A percentile compares a stretch with the other conserved stretches of the same genome.
Conservation (phyloP, 768 basidiomycete genomes). For the Mycena maculata region DNA sequence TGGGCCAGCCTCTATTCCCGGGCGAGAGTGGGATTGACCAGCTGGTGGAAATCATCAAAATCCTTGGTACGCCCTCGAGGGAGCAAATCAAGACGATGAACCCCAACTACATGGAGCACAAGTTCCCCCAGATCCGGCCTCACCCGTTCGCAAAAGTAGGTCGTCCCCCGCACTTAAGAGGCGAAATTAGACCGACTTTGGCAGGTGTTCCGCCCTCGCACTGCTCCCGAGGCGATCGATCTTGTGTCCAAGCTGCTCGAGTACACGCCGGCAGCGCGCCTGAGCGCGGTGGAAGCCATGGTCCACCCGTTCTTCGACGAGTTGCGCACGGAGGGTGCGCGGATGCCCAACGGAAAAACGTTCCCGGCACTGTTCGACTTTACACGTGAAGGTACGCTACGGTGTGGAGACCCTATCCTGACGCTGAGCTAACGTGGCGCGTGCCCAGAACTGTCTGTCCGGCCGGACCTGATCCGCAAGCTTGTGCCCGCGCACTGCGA, state of each 20-base stretch:
- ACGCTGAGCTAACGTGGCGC: constrained; percentile 4
- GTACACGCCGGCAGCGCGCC: constrained; percentile 95
- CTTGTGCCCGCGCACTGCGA: constrained; percentile 93
- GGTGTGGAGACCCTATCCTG: neutral
- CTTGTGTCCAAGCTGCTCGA: constrained; percentile 94
- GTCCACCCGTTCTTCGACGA: constrained; percentile 98
- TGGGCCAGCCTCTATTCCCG: constrained; percentile 98
- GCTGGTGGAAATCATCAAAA: constrained; percentile 99
- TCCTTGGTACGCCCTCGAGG: constrained; percentile 96
- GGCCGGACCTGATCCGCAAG: constrained; percentile 92
- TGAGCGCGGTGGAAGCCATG: constrained; percentile 93
- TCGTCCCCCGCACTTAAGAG: constrained; percentile 29
- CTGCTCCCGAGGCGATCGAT: constrained; percentile 95
- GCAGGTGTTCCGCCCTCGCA: constrained; percentile 98
- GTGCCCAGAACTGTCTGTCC: constrained; percentile 91
- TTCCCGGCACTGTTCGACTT: constrained; percentile 96
- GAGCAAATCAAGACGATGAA: constrained; percentile 99
- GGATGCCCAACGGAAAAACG: constrained; percentile 97
- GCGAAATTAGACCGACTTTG: too few relatives aligned
- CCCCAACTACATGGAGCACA: constrained; percentile 99
- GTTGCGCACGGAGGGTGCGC: constrained; percentile 86
- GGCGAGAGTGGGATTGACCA: constrained; percentile 99
- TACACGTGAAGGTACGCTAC: constrained; percentile 87
- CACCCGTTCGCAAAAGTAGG: constrained; percentile 96
- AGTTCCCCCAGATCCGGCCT: constrained; percentile 99